Base-by-base conservation (phyloP, 2,329 filamentous ascomycete species). In the Aspergillus hortae region DNA sequence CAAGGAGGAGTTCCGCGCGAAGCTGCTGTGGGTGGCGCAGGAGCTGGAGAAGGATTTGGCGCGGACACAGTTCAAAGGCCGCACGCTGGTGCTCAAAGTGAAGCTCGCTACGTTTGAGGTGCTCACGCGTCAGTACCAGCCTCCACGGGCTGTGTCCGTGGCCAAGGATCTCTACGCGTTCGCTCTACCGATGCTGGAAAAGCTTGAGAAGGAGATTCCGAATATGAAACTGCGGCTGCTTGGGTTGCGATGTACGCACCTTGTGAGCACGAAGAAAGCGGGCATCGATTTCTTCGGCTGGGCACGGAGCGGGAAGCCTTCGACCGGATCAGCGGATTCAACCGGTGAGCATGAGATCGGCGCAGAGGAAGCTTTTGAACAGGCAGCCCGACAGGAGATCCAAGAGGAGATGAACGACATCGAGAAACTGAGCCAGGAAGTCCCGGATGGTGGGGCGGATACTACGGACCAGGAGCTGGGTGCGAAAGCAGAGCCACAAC, bases 101-200 rank as follows among this genome's bases (percentile, higher is more conserved):
- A 99, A 99, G 68, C 75, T 97, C 6, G 90, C 96, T 67, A 96
- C 91, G 0, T 99, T 92, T 62, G 92, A 97, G 69, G 89, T 96
- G 17, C 81, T 90, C 47, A 95, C 92, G 0, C 80, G 94, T 30
- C 94, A 99, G 67, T 54, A 49, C 81, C 83, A 5, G 83, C 81
- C 86, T 2, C 87, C 89, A 0, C 88, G 86, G 58, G 85, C 91
- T 0, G 79, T 96, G 1, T 80, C 74, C 45, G 75, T 80, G 5
- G 87, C 90, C 0, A 87, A 92, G 38, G 94, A 99, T 61, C 73
- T 99, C 4, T 97, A 92, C 72, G 85, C 82, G 48, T 89, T 85
- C 63, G 80, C 90, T 0, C 68, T 96, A 1, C 92, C 91, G 0
- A 94, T 99, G 77, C 74, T 99, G 4, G 74, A 80, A 1, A 96